phyloP scores from a whole-genome alignment of 106 monocot species.

The Acanthochlamys bracteata region DNA sequence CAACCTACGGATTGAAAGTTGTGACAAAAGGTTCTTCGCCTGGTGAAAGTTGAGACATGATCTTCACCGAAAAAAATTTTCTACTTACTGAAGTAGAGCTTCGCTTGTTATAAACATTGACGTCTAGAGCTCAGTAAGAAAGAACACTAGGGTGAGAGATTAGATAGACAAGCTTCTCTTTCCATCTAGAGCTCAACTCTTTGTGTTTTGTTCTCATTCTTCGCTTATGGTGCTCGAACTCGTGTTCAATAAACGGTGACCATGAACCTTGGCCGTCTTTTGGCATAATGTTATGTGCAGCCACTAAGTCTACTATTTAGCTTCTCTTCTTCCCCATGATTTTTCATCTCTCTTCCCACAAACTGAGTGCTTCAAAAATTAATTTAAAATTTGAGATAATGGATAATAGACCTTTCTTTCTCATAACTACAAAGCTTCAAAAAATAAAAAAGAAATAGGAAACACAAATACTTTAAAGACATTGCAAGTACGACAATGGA shows the following conservation, averaged over 20 bases:
- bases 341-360: too few species aligned
- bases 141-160: constrained; percentile 41
- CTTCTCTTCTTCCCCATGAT: constrained; percentile 24
- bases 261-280: constrained; percentile 83
- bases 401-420: too few species aligned
- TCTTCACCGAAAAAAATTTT: constrained; percentile 61
- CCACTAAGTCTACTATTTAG: constrained; percentile 63
- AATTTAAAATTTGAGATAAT: too few species aligned
- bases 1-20: too few species aligned
- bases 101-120: constrained; percentile 40
- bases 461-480: too few species aligned
- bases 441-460: too few species aligned
- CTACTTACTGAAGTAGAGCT: constrained; percentile 5
- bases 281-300: constrained; percentile 67
- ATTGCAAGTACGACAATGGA: too few species aligned
- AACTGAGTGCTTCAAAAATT: too few species aligned
- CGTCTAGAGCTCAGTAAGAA: constrained; percentile 60
- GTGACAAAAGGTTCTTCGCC: constrained; percentile 43
- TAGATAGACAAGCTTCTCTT: constrained; percentile 53
- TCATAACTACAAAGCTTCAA: too few species aligned
- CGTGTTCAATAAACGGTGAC: constrained; percentile 65
- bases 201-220: constrained; percentile 39
- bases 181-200: constrained; percentile 77
- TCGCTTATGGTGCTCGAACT: constrained; percentile 65
- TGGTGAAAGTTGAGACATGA: constrained; percentile 29